Base-by-base conservation (phyloP, 169 alveolate species). In the Plasmodium cynomolgi region DNA sequence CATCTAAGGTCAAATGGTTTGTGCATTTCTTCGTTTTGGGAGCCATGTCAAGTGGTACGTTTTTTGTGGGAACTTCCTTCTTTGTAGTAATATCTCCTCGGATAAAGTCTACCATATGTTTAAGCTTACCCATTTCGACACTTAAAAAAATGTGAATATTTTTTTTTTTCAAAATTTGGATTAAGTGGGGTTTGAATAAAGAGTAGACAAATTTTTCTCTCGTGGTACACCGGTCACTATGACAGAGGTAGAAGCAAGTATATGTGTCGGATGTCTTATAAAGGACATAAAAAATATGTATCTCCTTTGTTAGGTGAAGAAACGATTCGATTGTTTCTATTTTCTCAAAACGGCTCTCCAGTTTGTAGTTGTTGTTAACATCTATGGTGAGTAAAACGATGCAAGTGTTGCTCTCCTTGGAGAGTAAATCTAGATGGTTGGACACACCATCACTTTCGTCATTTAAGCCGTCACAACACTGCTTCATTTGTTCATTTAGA, bases 161-260 rank as follows among this genome's bases (percentile, higher is more conserved):
- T 50, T 80, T 50, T 88, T 80, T 88, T 88, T 88, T 88, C 44
- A 88, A 80, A 26, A 56, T 50, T 80, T 88, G 77, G 2, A 88
- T 62, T n/a, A 88, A 11, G 17, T 80, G 31, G 1, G 94, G 83
- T 73, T 88, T 88, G 44, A 79, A 88, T 9, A 88, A 41, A 15
- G 94, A 88, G 50, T 88, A 88, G 1, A 80, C 56, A n/a, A 88
- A 88, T 79, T 88, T 88, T 34, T 88, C 88, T 88, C 72, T 88
- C 41, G 81, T 74, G n/a, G 17, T 56, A 13, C 73, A 56, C 29
- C 83, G 17, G 9, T 56, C 84, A 23, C 75, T n/a, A 29, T 88
- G 47, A 13, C 94, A 88, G 17, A 79, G n/a, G 47, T 34, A 88
- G 72, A 88, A 88, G 15, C 58, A 54, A 13, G 94, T 88, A 11